These are phyloP conservation scores for Annona squamosa DNA, from an alignment of 164 flowering plant species.

Conservation along the genomic window DNA sequence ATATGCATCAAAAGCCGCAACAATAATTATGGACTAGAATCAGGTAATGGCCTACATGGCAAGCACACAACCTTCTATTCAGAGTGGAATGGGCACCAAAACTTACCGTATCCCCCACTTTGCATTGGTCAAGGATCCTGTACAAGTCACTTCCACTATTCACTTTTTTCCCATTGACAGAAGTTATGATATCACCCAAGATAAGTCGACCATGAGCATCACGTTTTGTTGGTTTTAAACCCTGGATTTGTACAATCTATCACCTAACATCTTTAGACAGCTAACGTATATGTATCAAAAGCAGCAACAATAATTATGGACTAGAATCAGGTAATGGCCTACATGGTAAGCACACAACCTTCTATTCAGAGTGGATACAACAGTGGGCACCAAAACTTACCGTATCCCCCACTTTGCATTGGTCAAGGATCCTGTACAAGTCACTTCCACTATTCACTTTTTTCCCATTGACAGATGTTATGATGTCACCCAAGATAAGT, in stretches of 20 bases:
- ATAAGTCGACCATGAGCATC: slow-evolving; percentile 87
- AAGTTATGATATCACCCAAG: slow-evolving; percentile 87
- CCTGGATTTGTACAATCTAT: slow-evolving; percentile 32
- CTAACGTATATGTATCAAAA: no score
- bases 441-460: slow-evolving; percentile 85
- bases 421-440: slow-evolving; percentile 92
- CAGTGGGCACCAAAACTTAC: slow-evolving; percentile 23
- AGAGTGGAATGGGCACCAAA: no score
- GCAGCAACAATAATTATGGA: no score
- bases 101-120: slow-evolving; percentile 88
- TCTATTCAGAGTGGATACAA: not conserved
- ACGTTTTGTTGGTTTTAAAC: slow-evolving; percentile 76
- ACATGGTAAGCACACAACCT: not conserved
- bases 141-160: slow-evolving; percentile 87
- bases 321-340: no score
- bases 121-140: slow-evolving; percentile 94
- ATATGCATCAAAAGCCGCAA: no score
- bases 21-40: no score
- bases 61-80: no score
- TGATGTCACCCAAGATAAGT: slow-evolving; percentile 84
- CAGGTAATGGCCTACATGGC: no score
- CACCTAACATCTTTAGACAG: not conserved
- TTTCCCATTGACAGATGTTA: slow-evolving; percentile 84
- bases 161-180: slow-evolving; percentile 85
- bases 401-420: slow-evolving; percentile 84